Evolutionary conservation across 257 asterid genomes (phyloP).

Genomic region (Buddleja alternifolia): DNA sequence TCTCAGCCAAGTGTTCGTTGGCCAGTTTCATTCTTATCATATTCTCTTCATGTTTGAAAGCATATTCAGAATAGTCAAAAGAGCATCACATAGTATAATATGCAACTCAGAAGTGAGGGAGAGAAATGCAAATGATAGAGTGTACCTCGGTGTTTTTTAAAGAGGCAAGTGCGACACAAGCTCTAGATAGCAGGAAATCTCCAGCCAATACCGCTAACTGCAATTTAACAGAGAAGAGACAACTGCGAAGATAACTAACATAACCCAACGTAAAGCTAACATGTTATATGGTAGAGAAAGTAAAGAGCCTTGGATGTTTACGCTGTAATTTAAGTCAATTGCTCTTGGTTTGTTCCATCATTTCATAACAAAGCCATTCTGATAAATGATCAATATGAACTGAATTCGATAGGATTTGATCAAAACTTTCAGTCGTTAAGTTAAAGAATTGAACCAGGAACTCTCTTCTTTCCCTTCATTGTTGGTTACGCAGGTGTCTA

Average conservation of each 20-base stretch:
- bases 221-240: constrained; percentile 31
- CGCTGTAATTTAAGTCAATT: neutral
- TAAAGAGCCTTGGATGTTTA: neutral
- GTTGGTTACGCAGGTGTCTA: neutral
- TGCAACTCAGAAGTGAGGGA: constrained; percentile 4
- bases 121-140: constrained; percentile 24
- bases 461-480: neutral
- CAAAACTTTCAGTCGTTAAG: neutral
- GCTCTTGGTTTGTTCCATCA: neutral
- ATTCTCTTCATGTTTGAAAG: constrained; percentile 7
- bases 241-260: constrained; percentile 17
- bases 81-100: neutral
- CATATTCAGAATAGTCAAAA: neutral
- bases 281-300: neutral
- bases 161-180: constrained; percentile 97
- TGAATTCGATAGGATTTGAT: neutral
- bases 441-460: neutral
- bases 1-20: constrained; percentile 13
- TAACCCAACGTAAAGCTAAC: neutral
- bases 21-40: neutral
- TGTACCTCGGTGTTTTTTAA: constrained; percentile 87
- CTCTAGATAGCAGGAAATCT: constrained; percentile 92
- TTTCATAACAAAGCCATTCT: neutral
- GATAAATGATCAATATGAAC: neutral
- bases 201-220: constrained; percentile 97